Conservation (phyloP, 2,329 filamentous ascomycete species). For the Nigrospora oryzae region DNA sequence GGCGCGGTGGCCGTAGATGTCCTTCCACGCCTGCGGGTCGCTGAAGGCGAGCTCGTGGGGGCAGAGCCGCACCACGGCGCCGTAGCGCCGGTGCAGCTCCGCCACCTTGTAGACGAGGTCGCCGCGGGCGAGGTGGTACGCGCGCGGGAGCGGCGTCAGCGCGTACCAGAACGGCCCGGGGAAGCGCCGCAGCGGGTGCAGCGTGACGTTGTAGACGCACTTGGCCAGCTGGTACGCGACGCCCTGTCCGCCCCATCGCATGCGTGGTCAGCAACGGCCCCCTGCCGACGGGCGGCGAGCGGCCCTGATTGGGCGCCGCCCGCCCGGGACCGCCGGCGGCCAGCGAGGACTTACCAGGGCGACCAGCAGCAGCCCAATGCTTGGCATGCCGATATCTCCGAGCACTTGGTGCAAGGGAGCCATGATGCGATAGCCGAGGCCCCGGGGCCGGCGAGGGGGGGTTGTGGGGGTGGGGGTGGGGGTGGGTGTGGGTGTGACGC, state of each 20-base stretch:
- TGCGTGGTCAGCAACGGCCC: too few relatives aligned
- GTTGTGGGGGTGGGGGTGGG: too few relatives aligned
- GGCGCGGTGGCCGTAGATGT: constrained; percentile 29
- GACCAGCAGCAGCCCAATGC: too few relatives aligned
- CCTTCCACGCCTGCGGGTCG: constrained; percentile 27
- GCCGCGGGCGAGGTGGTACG: constrained; percentile 12
- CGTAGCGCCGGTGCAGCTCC: constrained; percentile 26
- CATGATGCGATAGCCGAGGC: too few relatives aligned
- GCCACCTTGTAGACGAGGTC: constrained; percentile 14
- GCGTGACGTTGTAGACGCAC: constrained; percentile 16
- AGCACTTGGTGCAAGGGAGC: too few relatives aligned
- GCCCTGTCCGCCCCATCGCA: constrained; percentile 5
- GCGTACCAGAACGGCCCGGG: constrained; percentile 19
- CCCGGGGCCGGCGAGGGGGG: too few relatives aligned
- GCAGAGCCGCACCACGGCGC: constrained; percentile 28
- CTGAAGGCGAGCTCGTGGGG: constrained; percentile 33
- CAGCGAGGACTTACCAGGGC: too few relatives aligned
- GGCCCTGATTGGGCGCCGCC: too few relatives aligned
- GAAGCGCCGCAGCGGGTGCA: constrained; percentile 16
- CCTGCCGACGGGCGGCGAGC: too few relatives aligned
- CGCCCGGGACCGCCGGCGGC: too few relatives aligned
- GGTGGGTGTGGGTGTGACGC: too few relatives aligned
- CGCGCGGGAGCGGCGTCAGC: constrained; percentile 11
- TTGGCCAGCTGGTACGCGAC: constrained; percentile 9
- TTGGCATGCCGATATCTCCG: too few relatives aligned